Conservation (phyloP, 129 eudicot genomes). For the Artemisia argyi region DNA sequence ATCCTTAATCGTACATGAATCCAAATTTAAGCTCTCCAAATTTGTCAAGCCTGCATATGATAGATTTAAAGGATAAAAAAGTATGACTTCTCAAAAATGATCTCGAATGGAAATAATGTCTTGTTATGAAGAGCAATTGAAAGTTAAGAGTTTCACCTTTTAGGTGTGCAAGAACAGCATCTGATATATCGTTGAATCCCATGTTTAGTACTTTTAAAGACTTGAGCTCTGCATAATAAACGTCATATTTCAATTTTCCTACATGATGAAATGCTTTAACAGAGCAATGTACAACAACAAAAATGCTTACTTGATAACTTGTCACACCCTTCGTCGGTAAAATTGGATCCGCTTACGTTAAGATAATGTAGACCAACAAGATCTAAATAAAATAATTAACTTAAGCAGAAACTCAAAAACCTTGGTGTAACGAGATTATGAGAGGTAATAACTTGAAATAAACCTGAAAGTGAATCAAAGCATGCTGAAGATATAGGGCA, state of each 20-base stretch:
- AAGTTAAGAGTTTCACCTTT: constrained; percentile 48
- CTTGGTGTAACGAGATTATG: neutral
- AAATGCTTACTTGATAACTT: constrained; percentile 66
- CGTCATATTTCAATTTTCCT: neutral
- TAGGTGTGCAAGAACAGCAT: constrained; percentile 71
- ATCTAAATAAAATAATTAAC: neutral
- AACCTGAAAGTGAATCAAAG: constrained; percentile 86
- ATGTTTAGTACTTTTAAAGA: constrained; percentile 76
- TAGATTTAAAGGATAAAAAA: neutral
- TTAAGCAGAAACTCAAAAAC: neutral
- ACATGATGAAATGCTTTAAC: neutral
- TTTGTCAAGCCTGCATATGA: constrained; percentile 49
- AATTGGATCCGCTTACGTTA: constrained; percentile 81
- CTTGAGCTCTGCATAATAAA: constrained; percentile 47
- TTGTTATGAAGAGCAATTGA: neutral
- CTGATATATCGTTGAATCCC: constrained; percentile 85
- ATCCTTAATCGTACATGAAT: constrained; percentile 82
- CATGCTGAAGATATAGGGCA: constrained; percentile 90
- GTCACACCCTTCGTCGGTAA: constrained; percentile 74
- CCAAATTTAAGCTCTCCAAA: constrained; percentile 94
- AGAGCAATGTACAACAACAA: neutral
- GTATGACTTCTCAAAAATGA: neutral
- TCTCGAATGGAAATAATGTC: neutral
- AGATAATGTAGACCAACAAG: constrained; percentile 53
- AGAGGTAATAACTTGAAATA: neutral